These are phyloP conservation scores for Fomitopsis pinicola DNA, from an alignment of 1,284 basidiomycete genomes.

Conservation along the genomic window DNA sequence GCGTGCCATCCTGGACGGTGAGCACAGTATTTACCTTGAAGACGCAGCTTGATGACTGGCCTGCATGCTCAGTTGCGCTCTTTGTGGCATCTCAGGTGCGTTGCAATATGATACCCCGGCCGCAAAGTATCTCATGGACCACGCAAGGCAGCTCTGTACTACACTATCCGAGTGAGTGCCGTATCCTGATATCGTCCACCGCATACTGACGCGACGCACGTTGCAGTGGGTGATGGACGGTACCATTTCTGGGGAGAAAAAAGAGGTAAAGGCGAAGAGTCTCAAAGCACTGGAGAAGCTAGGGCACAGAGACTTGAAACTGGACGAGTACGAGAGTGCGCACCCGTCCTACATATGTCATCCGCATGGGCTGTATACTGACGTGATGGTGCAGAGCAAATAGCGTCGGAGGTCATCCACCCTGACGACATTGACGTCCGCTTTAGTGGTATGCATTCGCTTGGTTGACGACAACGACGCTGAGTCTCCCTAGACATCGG, in stretches of 20 bases:
- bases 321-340: conserved; percentile 82
- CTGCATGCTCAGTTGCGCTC: conserved; percentile 43
- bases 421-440: conserved; percentile 77
- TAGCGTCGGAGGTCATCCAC: conserved; percentile 82
- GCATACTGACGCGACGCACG: neutral
- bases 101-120: conserved; percentile 21
- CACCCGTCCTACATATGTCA: conserved; percentile 1
- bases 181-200: neutral
- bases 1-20: conserved; percentile 45
- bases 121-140: conserved; percentile 3
- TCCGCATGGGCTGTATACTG: neutral
- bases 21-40: conserved; percentile 7
- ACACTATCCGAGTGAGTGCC: conserved; percentile 41
- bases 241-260: conserved; percentile 48
- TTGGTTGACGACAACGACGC: neutral
- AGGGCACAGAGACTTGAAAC: conserved; percentile 65
- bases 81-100: conserved; percentile 61
- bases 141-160: conserved; percentile 45
- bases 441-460: conserved; percentile 56
- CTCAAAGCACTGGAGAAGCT: conserved; percentile 67
- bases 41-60: neutral
- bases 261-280: conserved; percentile 65
- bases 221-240: conserved; percentile 43
- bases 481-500: conserved; percentile 67
- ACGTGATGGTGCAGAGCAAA: conserved; percentile 48